Evolutionary conservation across 129 eudicot genomes (phyloP), one percentile per base, ranked within the genome.

Genomic region (Chrysanthemum lavandulifolium): DNA sequence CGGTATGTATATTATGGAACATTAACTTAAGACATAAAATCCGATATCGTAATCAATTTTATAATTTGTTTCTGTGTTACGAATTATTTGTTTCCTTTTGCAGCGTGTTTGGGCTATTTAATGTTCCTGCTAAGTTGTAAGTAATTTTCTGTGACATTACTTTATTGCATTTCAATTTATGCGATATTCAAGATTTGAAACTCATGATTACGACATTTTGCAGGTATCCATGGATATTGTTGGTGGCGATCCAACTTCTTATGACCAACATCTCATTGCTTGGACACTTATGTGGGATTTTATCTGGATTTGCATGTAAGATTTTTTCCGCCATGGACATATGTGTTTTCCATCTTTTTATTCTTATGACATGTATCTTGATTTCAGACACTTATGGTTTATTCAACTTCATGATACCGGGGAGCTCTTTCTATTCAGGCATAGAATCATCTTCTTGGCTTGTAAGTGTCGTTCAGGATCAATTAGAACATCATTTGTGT

Each of bases 301-400:
- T 94, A 70, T 94, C 99, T 68, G 99, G 99, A 76, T 94, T 86
- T 84, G 97, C 97, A 55, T 94, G 98, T 93, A 88, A 25, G 91
- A 62, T 27, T 33, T 9, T 49, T 61, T 57, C 71, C 13, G 47
- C 12, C n/a, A n/a, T 10, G 21, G 49, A 25, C 47, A 55, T 3
- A 33, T 21, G 4, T 51, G 59, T n/a, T 72, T 68, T 69, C 23
- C 23, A 21, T 23, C 13, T 64, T 19, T 9, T 59, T 63, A 36
- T 13, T 78, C 73, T 88, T 54, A 23, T 62, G 45, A 14, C 61
- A 77, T 47, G 31, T 27, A 49, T 76, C 36, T 60, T 67, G 18
- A 14, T 74, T 67, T 72, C 97, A 93, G 98, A 94, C 76, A 84
- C 91, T 18, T 90, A 79, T 31, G 99, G 99, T 15, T 31, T 90